Evolutionary conservation across 495 filamentous ascomycete genomes (phyloP).

Genomic region (Echria macrotheca): DNA sequence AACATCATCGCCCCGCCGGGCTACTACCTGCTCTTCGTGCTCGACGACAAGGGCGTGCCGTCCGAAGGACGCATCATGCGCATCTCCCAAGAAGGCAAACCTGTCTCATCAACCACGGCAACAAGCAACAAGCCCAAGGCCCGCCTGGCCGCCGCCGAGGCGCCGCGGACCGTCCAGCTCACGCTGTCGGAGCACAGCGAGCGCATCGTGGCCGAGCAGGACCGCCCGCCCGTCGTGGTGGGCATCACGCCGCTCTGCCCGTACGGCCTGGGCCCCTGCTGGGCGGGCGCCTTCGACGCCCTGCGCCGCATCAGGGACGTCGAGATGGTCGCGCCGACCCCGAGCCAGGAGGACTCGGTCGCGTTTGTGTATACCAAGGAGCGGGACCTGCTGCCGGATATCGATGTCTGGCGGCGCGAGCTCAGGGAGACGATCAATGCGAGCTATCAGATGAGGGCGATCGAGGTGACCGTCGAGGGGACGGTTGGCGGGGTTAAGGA

Average conservation of each 20-base stretch:
- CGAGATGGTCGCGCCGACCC: conserved; percentile 1
- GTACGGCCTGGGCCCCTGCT: conserved; percentile 12
- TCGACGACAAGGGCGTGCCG: not conserved
- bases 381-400: not conserved
- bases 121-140: not conserved
- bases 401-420: conserved; percentile 5
- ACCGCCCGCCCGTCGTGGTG: conserved; percentile 4
- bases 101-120: no score
- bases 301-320: conserved; percentile 3
- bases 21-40: conserved; percentile 11
- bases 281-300: conserved; percentile 8
- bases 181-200: not conserved
- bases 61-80: conserved; percentile 4
- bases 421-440: not conserved
- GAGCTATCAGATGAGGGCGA: conserved; percentile 2
- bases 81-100: not conserved
- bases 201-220: not conserved
- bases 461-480: not conserved
- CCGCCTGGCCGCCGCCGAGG: not conserved
- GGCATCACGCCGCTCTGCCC: conserved; percentile 8
- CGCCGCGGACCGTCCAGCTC: not conserved
- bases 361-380: conserved; percentile 7
- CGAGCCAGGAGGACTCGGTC: conserved; percentile 7
- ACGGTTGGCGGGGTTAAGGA: not conserved
- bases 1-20: conserved; percentile 7